Evolutionary conservation across 2,329 filamentous ascomycete genomes (phyloP).

Genomic region (Nemania abortiva): DNA sequence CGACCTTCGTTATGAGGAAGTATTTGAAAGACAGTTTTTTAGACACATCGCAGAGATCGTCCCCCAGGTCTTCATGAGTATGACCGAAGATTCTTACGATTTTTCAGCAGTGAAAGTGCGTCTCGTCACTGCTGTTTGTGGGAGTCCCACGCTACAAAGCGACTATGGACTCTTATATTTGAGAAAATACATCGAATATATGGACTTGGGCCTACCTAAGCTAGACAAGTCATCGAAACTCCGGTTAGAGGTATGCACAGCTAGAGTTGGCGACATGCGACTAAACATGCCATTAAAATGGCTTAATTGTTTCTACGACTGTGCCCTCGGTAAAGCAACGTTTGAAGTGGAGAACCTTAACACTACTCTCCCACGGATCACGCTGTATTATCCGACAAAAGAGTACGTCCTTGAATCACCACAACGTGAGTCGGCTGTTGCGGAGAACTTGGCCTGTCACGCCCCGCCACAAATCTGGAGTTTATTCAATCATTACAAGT

Average conservation of each 20-base stretch:
- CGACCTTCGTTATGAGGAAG: too few species aligned
- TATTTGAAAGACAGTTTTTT: too few species aligned
- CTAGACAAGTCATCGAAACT: conserved; percentile 35
- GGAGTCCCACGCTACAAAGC: conserved; percentile 43
- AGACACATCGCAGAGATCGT: too few species aligned
- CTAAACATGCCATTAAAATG: conserved; percentile 44
- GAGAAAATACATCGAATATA: conserved; percentile 32
- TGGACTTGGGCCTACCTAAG: conserved; percentile 29
- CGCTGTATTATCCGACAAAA: conserved; percentile 42
- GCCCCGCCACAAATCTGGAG: conserved; percentile 36
- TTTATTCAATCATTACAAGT: conserved; percentile 45
- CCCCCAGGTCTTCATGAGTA: too few species aligned
- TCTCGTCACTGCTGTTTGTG: conserved; percentile 44
- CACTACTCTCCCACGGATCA: conserved; percentile 34
- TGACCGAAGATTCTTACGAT: too few species aligned
- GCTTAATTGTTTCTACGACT: conserved; percentile 44
- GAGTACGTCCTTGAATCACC: too few species aligned
- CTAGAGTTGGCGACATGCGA: conserved; percentile 45
- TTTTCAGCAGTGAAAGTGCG: conserved; percentile 44
- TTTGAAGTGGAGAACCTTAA: conserved; percentile 25
- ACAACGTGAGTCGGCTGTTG: too few species aligned
- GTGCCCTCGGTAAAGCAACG: conserved; percentile 37
- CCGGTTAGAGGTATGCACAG: background rate
- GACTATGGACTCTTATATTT: conserved; percentile 40
- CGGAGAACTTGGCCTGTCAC: background rate